Conservation (phyloP, 805 yeast genomes). For the Grigorovia transvaalensis region DNA sequence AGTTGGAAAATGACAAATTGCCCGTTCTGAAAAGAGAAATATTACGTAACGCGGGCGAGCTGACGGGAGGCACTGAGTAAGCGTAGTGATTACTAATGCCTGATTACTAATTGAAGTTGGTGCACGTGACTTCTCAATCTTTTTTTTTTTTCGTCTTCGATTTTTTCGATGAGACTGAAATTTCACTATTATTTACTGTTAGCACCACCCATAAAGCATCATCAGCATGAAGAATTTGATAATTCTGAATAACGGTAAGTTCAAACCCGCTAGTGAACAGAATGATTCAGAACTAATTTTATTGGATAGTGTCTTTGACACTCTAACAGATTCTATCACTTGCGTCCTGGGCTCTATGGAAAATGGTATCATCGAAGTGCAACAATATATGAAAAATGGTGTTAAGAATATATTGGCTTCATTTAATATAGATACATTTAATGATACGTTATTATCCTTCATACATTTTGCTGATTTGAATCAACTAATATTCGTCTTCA, state of each 20-base stretch:
- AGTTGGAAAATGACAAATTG: slow-evolving; percentile 13
- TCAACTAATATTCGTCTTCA: slow-evolving; percentile 55
- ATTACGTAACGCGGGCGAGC: neutral
- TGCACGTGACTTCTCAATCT: neutral
- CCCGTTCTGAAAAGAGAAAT: slow-evolving; percentile 16
- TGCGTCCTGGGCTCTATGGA: slow-evolving; percentile 50
- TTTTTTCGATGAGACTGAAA: neutral
- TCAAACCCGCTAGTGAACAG: slow-evolving; percentile 16
- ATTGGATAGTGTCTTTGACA: slow-evolving; percentile 45
- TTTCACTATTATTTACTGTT: neutral
- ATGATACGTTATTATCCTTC: slow-evolving; percentile 42
- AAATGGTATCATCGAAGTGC: slow-evolving; percentile 57
- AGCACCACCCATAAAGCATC: neutral
- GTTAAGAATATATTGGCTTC: slow-evolving; percentile 47
- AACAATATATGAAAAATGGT: slow-evolving; percentile 61
- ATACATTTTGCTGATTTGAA: slow-evolving; percentile 60
- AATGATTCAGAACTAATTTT: slow-evolving; percentile 10
- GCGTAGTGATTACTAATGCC: neutral
- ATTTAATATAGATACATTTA: slow-evolving; percentile 37
- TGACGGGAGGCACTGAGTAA: neutral
- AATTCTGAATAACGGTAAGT: slow-evolving; percentile 25
- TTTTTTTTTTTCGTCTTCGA: neutral
- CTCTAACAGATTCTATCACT: slow-evolving; percentile 62
- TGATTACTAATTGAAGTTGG: neutral
- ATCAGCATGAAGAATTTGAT: slow-evolving; percentile 29